Evolutionary conservation across 768 basidiomycete genomes (phyloP).

Genomic region (Boletus reticulatus): DNA sequence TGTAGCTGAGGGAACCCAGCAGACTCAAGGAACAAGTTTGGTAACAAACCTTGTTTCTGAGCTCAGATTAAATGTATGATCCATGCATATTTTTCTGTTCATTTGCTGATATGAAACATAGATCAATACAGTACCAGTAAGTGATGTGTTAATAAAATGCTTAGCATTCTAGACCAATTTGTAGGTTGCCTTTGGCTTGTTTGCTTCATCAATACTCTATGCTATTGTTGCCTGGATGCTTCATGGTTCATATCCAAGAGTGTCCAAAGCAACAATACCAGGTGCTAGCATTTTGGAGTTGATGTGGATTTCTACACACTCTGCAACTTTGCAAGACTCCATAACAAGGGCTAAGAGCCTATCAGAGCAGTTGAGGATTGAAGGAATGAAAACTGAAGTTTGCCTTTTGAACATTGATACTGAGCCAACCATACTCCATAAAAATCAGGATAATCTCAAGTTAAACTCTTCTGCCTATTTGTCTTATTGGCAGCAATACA

Average conservation of each 20-base stretch:
- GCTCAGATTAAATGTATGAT: neutral
- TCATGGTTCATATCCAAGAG: neutral
- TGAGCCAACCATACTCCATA: too few species aligned
- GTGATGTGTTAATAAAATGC: neutral
- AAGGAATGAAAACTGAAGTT: neutral
- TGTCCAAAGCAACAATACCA: neutral
- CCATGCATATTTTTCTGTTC: neutral
- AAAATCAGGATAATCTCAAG: neutral
- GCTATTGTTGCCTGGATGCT: neutral
- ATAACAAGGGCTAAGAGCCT: neutral
- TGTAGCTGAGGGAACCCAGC: neutral
- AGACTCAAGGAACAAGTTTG: neutral
- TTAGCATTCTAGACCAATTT: neutral
- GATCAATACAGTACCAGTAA: neutral
- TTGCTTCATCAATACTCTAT: neutral
- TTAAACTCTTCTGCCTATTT: neutral
- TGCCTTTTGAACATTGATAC: neutral
- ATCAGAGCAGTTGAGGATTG: neutral
- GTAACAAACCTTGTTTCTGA: neutral
- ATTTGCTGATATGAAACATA: neutral
- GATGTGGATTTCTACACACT: neutral
- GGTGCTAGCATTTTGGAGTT: neutral
- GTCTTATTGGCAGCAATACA: neutral
- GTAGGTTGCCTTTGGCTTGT: neutral
- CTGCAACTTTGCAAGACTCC: neutral